These are phyloP conservation scores for Nosema muscidifuracis DNA, from an alignment of 371 early-diverging fungal species.

Conservation along the genomic window DNA sequence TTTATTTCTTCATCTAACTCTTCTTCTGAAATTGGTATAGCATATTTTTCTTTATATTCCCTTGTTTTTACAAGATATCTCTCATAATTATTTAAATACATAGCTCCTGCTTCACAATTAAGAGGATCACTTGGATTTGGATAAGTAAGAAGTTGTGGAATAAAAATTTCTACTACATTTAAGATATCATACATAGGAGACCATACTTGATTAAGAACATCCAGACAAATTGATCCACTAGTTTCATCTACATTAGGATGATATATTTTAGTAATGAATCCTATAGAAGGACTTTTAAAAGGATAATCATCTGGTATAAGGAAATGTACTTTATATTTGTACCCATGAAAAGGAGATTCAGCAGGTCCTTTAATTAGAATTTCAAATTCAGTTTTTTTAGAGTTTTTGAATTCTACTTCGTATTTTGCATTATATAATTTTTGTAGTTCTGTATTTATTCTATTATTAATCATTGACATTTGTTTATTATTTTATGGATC, in stretches of 20 bases:
- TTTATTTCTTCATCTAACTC: slow-evolving; percentile 11
- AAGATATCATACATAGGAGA: slow-evolving; percentile 81
- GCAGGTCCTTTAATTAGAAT: slow-evolving; percentile 60
- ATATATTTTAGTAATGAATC: slow-evolving; percentile 95
- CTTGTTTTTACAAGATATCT: slow-evolving; percentile 69
- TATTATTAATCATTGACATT: slow-evolving; percentile 31
- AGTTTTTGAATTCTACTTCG: slow-evolving; percentile 37
- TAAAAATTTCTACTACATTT: slow-evolving; percentile 92
- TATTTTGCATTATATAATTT: slow-evolving; percentile 55
- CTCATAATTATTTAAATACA: slow-evolving; percentile 80
- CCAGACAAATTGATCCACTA: slow-evolving; percentile 93
- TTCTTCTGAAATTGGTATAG: slow-evolving; percentile 29
- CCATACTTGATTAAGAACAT: slow-evolving; percentile 99
- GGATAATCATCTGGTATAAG: slow-evolving; percentile 96
- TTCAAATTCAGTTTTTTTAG: slow-evolving; percentile 41
- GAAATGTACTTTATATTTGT: slow-evolving; percentile 90
- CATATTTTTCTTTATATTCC: slow-evolving; percentile 56
- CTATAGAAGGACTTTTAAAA: slow-evolving; percentile 95
- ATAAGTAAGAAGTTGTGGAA: slow-evolving; percentile 90
- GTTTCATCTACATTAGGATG: slow-evolving; percentile 99
- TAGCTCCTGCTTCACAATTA: slow-evolving; percentile 92
- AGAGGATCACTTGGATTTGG: slow-evolving; percentile 98
- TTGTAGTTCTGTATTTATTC: slow-evolving; percentile 52
- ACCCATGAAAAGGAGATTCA: slow-evolving; percentile 76
- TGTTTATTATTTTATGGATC: slow-evolving; percentile 31